A percentile compares a stretch with the other conserved stretches of the same genome.
Conservation (phyloP, 306 rosid genomes). For the Fragaria vesca region DNA sequence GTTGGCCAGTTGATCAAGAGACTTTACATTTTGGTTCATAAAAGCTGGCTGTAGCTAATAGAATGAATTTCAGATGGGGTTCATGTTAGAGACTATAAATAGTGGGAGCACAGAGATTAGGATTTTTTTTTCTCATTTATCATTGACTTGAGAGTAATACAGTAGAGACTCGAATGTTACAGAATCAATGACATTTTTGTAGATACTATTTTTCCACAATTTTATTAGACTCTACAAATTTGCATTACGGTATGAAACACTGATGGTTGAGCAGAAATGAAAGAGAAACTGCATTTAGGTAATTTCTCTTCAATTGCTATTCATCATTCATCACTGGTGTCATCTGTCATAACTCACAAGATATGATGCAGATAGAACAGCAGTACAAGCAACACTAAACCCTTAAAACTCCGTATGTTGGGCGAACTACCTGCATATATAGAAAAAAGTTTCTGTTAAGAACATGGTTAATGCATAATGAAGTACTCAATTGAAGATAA, state of each 20-base stretch:
- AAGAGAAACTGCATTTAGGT: conserved; percentile 25
- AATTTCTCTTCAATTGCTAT: conserved; percentile 18
- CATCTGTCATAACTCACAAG: conserved; percentile 42
- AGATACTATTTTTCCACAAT: background rate
- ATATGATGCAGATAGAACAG: conserved; percentile 43
- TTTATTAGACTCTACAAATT: conserved; percentile 22
- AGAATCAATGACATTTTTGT: conserved; percentile 13
- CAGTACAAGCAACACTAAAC: conserved; percentile 37
- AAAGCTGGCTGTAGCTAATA: conserved; percentile 62
- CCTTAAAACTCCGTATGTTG: conserved; percentile 26
- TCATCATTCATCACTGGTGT: conserved; percentile 6
- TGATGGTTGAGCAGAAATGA: conserved; percentile 17
- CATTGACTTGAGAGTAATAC: conserved; percentile 15
- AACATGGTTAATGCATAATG: background rate
- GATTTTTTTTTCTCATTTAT: conserved; percentile 14
- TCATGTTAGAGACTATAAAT: conserved; percentile 4
- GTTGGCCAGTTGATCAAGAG: conserved; percentile 67
- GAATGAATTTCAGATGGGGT: background rate
- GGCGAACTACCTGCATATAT: conserved; percentile 57
- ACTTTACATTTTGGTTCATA: conserved; percentile 52
- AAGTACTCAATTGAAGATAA: background rate
- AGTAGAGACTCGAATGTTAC: conserved; percentile 18
- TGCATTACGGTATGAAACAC: conserved; percentile 23
- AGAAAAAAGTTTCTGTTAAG: background rate
- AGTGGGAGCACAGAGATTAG: conserved; percentile 10